A percentile compares a stretch with the other conserved stretches of the same genome.
phyloP scores from a whole-genome alignment of 2,329 filamentous ascomycete species.

The Pseudogymnoascus verrucosus region DNA sequence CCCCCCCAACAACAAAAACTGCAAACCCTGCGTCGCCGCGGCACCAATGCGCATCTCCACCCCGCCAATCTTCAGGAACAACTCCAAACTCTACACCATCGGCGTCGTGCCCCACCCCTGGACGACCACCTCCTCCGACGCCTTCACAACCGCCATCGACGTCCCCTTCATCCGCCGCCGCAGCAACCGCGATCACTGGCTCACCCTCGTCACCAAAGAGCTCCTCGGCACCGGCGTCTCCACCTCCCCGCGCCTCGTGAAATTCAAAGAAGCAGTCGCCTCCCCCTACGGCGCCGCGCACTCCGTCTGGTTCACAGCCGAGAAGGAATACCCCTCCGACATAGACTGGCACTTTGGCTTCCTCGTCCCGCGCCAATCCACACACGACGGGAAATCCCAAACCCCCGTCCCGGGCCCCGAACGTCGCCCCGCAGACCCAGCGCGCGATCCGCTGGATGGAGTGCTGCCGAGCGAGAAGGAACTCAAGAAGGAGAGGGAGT shows the following conservation, averaged over 20 bases:
- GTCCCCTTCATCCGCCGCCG: conserved; percentile 58
- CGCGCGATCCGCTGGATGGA: conserved; percentile 40
- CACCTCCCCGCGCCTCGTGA: conserved; percentile 57
- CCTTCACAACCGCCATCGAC: conserved; percentile 53
- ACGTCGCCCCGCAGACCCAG: conserved; percentile 42
- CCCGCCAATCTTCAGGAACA: conserved; percentile 61
- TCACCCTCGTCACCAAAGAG: conserved; percentile 61
- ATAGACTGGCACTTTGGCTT: conserved; percentile 91
- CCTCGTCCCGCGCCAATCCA: conserved; percentile 53
- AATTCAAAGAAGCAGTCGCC: conserved; percentile 76
- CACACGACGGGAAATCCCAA: conserved; percentile 45
- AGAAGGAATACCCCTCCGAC: conserved; percentile 50
- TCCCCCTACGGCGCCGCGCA: conserved; percentile 54
- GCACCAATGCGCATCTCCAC: conserved; percentile 60
- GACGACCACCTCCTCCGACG: conserved; percentile 64
- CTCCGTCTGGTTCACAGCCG: conserved; percentile 76
- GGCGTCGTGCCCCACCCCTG: conserved; percentile 87
- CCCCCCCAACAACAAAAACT: conserved; percentile 71
- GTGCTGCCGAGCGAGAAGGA: conserved; percentile 45
- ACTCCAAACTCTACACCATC: conserved; percentile 67
- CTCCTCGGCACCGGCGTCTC: conserved; percentile 56
- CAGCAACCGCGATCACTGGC: conserved; percentile 70
- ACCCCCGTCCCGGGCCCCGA: conserved; percentile 53
- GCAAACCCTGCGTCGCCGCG: conserved; percentile 62
- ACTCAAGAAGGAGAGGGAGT: conserved; percentile 43